These are phyloP conservation scores for Darksidea phi DNA, from an alignment of 495 filamentous ascomycete genomes.

Conservation along the genomic window DNA sequence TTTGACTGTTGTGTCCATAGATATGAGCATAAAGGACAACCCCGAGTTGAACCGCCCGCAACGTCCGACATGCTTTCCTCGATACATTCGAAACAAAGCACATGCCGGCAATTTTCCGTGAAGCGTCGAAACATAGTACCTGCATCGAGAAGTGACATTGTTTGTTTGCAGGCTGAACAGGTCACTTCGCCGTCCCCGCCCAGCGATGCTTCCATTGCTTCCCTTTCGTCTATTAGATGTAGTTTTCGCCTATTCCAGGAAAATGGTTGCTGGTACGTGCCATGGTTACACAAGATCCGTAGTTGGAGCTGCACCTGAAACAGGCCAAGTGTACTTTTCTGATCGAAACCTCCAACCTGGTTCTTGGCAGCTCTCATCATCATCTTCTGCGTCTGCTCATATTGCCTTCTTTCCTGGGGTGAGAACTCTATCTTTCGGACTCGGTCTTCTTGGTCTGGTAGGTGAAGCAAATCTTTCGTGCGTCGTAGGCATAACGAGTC, in stretches of 20 bases:
- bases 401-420: slow-evolving; percentile 2
- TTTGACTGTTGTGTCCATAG: neutral
- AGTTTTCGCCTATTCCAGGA: slow-evolving; percentile 22
- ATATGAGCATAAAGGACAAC: slow-evolving; percentile 11
- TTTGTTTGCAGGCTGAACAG: slow-evolving; percentile 11
- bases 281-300: slow-evolving; percentile 29
- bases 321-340: slow-evolving; percentile 17
- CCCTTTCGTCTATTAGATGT: slow-evolving; percentile 18
- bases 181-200: slow-evolving; percentile 19
- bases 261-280: slow-evolving; percentile 20
- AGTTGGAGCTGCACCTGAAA: slow-evolving; percentile 27
- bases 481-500: slow-evolving; percentile 31
- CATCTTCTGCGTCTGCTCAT: slow-evolving; percentile 22
- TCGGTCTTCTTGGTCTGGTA: slow-evolving; percentile 19
- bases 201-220: slow-evolving; percentile 15
- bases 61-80: slow-evolving; percentile 10
- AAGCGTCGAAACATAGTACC: slow-evolving; percentile 13
- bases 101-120: slow-evolving; percentile 8
- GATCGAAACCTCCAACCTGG: slow-evolving; percentile 19
- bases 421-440: slow-evolving; percentile 12
- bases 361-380: slow-evolving; percentile 15
- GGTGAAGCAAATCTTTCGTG: slow-evolving; percentile 27
- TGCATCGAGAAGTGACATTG: slow-evolving; percentile 8
- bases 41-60: neutral
- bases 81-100: slow-evolving; percentile 18